These are phyloP conservation scores for Cladosporium phlei DNA, from an alignment of 2,329 filamentous ascomycete genomes.

Conservation along the genomic window DNA sequence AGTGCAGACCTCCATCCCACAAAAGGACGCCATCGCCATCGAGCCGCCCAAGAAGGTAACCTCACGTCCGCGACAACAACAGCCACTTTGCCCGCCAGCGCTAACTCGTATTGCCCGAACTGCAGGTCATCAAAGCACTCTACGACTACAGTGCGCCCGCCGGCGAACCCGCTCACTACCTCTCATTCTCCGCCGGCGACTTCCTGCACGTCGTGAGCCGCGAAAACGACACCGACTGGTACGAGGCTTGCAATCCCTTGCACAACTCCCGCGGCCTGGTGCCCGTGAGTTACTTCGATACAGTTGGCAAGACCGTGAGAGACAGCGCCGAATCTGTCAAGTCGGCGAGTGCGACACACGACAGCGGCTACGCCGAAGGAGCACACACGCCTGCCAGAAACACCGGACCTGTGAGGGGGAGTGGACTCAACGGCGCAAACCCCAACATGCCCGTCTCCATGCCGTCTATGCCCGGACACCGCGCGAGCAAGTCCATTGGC, in stretches of 20 bases:
- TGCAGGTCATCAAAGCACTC: slow-evolving; percentile 89
- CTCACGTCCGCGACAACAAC: slow-evolving; percentile 22
- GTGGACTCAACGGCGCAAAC: slow-evolving; percentile 24
- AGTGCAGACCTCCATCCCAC: slow-evolving; percentile 69
- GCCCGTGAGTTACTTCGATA: slow-evolving; percentile 89
- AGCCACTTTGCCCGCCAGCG: not conserved
- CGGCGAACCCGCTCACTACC: slow-evolving; percentile 52
- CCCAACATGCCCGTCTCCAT: slow-evolving; percentile 21
- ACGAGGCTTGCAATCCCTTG: slow-evolving; percentile 95
- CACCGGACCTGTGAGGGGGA: slow-evolving; percentile 31
- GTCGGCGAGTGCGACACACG: slow-evolving; percentile 61
- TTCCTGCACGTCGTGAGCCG: slow-evolving; percentile 97
- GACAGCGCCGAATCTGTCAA: slow-evolving; percentile 61
- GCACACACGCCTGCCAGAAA: slow-evolving; percentile 23
- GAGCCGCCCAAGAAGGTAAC: slow-evolving; percentile 91
- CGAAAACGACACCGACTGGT: slow-evolving; percentile 94
- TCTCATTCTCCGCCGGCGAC: slow-evolving; percentile 90
- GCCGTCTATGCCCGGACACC: slow-evolving; percentile 26
- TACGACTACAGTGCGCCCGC: slow-evolving; percentile 79
- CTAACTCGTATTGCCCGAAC: not conserved
- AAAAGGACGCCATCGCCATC: slow-evolving; percentile 83
- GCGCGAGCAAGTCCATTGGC: slow-evolving; percentile 39
- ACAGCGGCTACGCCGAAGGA: slow-evolving; percentile 78
- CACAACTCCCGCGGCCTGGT: slow-evolving; percentile 86
- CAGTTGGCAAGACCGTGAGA: slow-evolving; percentile 83